Conservation (phyloP, 163 green algal species). For the Trebouxiophyceae sp. region DNA sequence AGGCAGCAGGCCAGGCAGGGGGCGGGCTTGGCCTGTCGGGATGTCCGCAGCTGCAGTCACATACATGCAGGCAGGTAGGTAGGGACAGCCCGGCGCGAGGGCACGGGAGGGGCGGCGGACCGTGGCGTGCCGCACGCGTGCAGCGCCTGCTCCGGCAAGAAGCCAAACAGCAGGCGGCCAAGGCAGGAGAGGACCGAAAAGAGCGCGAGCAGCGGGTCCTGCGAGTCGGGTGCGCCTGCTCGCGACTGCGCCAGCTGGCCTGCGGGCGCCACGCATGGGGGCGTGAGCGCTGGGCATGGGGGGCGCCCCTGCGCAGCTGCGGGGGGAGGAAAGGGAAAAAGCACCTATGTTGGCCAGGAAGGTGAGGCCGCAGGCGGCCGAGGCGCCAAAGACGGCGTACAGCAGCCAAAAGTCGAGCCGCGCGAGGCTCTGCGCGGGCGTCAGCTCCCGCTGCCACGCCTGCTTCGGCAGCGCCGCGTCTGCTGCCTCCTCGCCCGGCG, state of each 20-base stretch:
- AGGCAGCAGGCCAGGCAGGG: not conserved
- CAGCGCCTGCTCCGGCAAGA: constrained; percentile 41
- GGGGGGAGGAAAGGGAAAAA: not conserved
- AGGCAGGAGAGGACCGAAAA: constrained; percentile 50
- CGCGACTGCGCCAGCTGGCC: constrained; percentile 35
- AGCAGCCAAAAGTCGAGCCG: constrained; percentile 48
- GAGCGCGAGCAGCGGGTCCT: constrained; percentile 51
- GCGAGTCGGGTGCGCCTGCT: constrained; percentile 23
- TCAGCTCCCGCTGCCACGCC: constrained; percentile 4
- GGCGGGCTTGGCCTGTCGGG: not conserved
- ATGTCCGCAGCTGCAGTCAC: too few relatives aligned
- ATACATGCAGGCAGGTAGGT: too few relatives aligned
- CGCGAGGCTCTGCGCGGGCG: constrained; percentile 16
- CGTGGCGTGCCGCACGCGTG: constrained; percentile 41
- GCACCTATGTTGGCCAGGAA: constrained; percentile 58
- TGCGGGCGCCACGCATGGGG: not conserved
- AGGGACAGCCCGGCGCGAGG: too few relatives aligned
- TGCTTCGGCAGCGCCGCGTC: not conserved
- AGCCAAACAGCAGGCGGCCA: constrained; percentile 50
- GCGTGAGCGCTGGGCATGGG: not conserved
- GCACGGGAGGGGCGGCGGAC: not conserved
- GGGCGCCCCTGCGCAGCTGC: not conserved
- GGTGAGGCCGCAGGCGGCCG: constrained; percentile 41
- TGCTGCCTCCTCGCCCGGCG: not conserved
- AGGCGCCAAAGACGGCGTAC: constrained; percentile 38